Evolutionary conservation across 345 rosid genomes (phyloP), one percentile per base, ranked within the genome.

Genomic region (Salix arbutifolia): DNA sequence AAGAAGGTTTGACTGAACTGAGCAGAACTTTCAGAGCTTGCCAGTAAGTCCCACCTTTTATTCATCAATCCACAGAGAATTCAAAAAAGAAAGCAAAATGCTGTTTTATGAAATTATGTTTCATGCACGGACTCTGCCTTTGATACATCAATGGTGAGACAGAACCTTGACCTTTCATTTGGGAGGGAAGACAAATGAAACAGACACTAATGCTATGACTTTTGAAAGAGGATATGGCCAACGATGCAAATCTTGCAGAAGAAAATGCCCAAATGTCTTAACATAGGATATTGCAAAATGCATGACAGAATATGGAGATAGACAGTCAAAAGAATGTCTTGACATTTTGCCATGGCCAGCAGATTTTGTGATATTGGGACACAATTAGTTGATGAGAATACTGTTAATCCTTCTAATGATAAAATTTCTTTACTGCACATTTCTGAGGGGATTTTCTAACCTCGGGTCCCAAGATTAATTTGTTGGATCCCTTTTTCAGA

Each of bases 1-100:
- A 84, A 58, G 75, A 81, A 77, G 92, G 91, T 37, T 83, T 91
- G 77, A 61, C 74, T 65, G 80, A 87, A 76, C 84, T 89, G 74
- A 91, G 92, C 89, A 89, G 80, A 81, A 80, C 75, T 69, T 90
- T 92, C 79, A 84, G 87, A 83, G 80, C 90, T 65, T 89, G 95
- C 92, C 83, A 84, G 95, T 89, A 81, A 89, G 82, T 77, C 21
- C 65, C 3, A 65, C 26, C 37, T 70, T 35, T 25, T 13, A 28
- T n/a, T n/a, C 33, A 23, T 42, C 7, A 75, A 16, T 67, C 40
- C 40, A 67, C 33, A 30, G 56, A 64, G 60, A 19, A 76, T 35
- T 21, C 35, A n/a, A 14, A 46, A 14, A 46, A 46, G 52, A 46
- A 46, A 46, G 52, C 4, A 46, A 4, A 26, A 18, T 70, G 16